Conservation (phyloP, 495 filamentous ascomycete genomes). For the Endocarpon pusillum region DNA sequence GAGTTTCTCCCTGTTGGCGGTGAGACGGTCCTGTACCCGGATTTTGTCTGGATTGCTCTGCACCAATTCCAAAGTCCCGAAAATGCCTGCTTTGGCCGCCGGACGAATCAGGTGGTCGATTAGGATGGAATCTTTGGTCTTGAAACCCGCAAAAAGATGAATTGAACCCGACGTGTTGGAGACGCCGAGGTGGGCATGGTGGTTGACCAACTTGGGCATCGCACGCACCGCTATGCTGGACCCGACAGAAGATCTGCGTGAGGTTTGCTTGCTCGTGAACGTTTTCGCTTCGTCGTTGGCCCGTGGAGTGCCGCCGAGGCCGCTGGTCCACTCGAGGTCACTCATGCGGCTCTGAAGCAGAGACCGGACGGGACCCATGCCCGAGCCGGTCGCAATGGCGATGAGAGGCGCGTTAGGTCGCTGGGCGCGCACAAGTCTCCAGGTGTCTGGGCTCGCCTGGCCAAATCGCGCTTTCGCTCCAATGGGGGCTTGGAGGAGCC, state of each 20-base stretch:
- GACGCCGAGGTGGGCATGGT: too few relatives aligned
- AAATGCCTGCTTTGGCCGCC: constrained; percentile 1
- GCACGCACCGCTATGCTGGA: too few relatives aligned
- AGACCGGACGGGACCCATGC: constrained; percentile 13
- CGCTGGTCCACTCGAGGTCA: background rate
- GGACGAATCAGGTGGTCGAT: constrained; percentile 2
- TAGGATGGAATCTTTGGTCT: background rate
- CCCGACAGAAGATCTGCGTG: too few relatives aligned
- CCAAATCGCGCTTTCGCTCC: constrained; percentile 6
- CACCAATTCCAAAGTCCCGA: constrained; percentile 5
- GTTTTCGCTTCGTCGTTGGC: background rate
- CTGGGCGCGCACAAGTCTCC: background rate
- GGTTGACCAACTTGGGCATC: too few relatives aligned
- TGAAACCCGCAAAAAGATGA: constrained; percentile 5
- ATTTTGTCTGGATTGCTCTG: constrained; percentile 7
- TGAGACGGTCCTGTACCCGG: constrained; percentile 6
- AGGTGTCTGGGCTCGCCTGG: background rate
- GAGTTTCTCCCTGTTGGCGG: constrained; percentile 3
- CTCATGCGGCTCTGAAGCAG: constrained; percentile 10
- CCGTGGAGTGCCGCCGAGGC: background rate
- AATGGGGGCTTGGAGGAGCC: constrained; percentile 2
- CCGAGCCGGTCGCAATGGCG: constrained; percentile 14
- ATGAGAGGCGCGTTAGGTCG: constrained; percentile 5
- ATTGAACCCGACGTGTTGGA: background rate
- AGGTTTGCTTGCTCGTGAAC: too few relatives aligned